Evolutionary conservation across 768 basidiomycete species (phyloP).

Genomic region (Tulasnella calospora): DNA sequence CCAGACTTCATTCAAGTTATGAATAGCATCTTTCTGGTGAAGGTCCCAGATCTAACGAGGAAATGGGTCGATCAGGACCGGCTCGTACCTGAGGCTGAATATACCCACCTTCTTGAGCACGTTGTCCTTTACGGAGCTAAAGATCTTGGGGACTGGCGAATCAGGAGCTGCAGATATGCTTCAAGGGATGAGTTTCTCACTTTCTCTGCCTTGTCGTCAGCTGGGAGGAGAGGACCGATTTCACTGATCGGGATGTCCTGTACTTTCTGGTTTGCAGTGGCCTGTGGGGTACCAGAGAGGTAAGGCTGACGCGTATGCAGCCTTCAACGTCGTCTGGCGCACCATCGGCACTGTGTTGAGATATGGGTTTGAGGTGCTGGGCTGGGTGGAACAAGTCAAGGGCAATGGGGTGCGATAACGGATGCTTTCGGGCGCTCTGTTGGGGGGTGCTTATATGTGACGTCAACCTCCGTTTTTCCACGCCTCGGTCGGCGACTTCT

Average conservation of each 20-base stretch:
- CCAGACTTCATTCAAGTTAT: constrained; percentile 21
- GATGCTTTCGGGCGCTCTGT: not conserved
- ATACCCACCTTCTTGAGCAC: constrained; percentile 14
- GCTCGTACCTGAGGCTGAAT: not conserved
- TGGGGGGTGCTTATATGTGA: not conserved
- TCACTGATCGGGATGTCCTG: not conserved
- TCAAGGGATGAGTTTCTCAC: not conserved
- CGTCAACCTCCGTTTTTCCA: not conserved
- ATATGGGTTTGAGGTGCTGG: not conserved
- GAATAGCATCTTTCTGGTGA: constrained; percentile 18
- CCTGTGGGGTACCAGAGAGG: not conserved
- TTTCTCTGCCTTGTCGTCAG: constrained; percentile 11
- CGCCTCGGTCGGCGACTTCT: constrained; percentile 2
- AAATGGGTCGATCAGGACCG: not conserved
- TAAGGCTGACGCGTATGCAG: not conserved
- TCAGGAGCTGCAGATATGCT: not conserved
- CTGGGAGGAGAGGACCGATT: constrained; percentile 8
- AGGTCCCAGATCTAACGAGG: constrained; percentile 21
- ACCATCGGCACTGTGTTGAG: not conserved
- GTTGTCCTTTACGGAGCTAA: constrained; percentile 16
- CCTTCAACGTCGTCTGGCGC: not conserved
- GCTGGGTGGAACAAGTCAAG: not conserved
- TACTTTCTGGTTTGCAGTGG: not conserved
- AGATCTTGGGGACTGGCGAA: not conserved
- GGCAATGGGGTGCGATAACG: not conserved